Evolutionary conservation across 805 yeast species (phyloP).

Genomic region (Saturnispora hagleri): DNA sequence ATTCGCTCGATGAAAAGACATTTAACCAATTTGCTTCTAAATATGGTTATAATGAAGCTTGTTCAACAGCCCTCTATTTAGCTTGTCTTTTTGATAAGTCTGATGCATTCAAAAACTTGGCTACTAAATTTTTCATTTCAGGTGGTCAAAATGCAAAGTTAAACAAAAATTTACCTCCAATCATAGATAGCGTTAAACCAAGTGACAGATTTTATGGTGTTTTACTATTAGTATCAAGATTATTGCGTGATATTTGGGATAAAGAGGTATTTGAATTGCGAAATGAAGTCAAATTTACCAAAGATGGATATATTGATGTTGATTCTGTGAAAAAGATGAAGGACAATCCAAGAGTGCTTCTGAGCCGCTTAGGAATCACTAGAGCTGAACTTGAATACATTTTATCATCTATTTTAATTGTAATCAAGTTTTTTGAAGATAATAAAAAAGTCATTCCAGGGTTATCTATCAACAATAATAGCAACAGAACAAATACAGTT

Average conservation of each 20-base stretch:
- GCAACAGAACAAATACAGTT: conserved; percentile 44
- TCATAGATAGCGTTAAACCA: conserved; percentile 69
- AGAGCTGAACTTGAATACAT: conserved; percentile 55
- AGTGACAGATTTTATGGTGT: conserved; percentile 91
- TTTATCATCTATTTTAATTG: conserved; percentile 59
- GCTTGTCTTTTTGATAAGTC: conserved; percentile 68
- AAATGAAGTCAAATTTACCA: conserved; percentile 26
- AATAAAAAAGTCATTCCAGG: conserved; percentile 57
- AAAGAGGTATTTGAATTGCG: conserved; percentile 48
- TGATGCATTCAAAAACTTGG: conserved; percentile 36
- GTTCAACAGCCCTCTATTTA: conserved; percentile 77
- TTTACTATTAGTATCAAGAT: conserved; percentile 65
- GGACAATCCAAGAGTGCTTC: conserved; percentile 25
- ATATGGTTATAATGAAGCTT: conserved; percentile 84
- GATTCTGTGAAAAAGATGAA: conserved; percentile 37
- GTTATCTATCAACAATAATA: conserved; percentile 40
- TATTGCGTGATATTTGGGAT: conserved; percentile 75
- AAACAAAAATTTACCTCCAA: conserved; percentile 28
- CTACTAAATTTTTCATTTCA: conserved; percentile 42
- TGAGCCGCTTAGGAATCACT: conserved; percentile 37
- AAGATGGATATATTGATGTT: conserved; percentile 28
- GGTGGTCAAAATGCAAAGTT: conserved; percentile 45
- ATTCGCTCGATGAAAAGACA: conserved; percentile 52
- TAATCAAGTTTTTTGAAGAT: conserved; percentile 60
- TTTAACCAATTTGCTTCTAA: conserved; percentile 62